Evolutionary conservation across 306 rosid genomes (phyloP).

Genomic region (Fagus sylvatica): DNA sequence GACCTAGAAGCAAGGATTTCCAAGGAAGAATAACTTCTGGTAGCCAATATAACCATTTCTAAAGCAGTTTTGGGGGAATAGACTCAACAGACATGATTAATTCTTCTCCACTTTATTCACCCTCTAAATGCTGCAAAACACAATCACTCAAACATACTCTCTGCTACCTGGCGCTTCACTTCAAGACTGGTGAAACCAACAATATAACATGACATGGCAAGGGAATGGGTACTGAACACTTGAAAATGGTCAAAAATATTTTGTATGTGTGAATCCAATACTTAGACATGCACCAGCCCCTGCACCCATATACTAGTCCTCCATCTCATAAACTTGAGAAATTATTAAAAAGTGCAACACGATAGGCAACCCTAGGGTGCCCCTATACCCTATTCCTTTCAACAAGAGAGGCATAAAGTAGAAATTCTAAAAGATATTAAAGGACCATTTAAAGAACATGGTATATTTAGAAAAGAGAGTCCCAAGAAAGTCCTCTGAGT

Average conservation of each 20-base stretch:
- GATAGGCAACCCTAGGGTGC: not conserved
- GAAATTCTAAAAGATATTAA: not conserved
- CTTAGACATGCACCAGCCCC: not conserved
- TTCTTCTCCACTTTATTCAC: not conserved
- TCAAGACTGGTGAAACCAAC: not conserved
- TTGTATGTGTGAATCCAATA: not conserved
- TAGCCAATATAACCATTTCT: no score
- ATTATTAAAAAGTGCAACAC: not conserved
- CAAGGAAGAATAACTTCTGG: no score
- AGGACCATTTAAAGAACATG: no score
- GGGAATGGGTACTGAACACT: not conserved
- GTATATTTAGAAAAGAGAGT: not conserved
- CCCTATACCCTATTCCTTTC: not conserved
- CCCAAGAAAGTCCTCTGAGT: conserved; percentile 1
- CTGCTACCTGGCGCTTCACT: not conserved
- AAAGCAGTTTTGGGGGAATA: no score
- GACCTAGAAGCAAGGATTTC: no score
- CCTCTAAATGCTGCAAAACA: not conserved
- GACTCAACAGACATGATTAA: no score
- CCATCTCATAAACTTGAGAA: not conserved
- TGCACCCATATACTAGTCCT: not conserved
- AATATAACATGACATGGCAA: not conserved
- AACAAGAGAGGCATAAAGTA: not conserved
- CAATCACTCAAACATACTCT: not conserved
- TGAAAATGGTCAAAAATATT: not conserved